These are phyloP conservation scores for Rutidosis leptorrhynchoides DNA, from an alignment of 129 eudicot genomes.

Conservation along the genomic window DNA sequence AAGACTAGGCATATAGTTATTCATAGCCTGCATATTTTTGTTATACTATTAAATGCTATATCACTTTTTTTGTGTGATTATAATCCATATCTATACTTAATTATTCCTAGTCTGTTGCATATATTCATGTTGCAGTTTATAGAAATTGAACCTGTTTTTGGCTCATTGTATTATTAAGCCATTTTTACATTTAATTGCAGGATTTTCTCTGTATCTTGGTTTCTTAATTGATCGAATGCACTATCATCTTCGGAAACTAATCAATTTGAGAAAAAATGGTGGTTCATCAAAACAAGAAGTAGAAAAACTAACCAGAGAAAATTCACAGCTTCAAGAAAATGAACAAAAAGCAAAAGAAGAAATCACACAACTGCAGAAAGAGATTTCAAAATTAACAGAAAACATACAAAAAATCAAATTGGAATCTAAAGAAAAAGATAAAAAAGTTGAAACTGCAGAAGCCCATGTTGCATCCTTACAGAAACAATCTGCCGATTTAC, in stretches of 20 bases:
- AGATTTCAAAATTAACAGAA: constrained; percentile 45
- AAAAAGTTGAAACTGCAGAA: constrained; percentile 70
- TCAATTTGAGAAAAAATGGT: constrained; percentile 43
- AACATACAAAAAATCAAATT: constrained; percentile 53
- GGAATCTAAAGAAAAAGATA: constrained; percentile 72
- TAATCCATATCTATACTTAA: neutral
- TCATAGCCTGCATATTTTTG: too few species aligned
- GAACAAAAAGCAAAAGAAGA: constrained; percentile 66
- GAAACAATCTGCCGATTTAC: constrained; percentile 93
- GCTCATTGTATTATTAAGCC: neutral
- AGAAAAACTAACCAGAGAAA: constrained; percentile 79
- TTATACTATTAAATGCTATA: too few species aligned
- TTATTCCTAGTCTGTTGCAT: neutral
- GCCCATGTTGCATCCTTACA: constrained; percentile 90
- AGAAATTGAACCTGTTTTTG: neutral
- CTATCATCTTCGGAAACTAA: constrained; percentile 64
- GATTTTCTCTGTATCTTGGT: constrained; percentile 82
- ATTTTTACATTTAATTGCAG: constrained; percentile 39
- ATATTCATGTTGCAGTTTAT: neutral
- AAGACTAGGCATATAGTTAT: neutral
- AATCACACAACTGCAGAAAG: constrained; percentile 49
- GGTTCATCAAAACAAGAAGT: constrained; percentile 59
- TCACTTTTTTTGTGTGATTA: neutral
- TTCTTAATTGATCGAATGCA: constrained; percentile 94
- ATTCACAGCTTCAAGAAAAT: constrained; percentile 58